Conservation (phyloP, 2,329 filamentous ascomycete species). For the Uncinocarpus reesii region DNA sequence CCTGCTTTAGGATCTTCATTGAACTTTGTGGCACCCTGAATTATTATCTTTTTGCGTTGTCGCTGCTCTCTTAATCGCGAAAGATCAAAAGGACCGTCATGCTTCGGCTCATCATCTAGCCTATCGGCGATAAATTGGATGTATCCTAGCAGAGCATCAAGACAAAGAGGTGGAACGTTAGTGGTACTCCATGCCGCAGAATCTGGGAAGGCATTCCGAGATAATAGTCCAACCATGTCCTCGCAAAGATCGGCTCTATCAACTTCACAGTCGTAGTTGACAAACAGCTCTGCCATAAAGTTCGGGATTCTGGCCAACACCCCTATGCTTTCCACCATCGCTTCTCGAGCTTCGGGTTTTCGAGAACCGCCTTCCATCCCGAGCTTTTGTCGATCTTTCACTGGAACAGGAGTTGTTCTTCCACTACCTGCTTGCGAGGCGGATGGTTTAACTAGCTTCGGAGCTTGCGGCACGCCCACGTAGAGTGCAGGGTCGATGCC, state of each 20-base stretch:
- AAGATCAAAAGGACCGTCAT: slow-evolving; percentile 57
- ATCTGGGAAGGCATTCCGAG: slow-evolving; percentile 89
- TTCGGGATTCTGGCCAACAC: slow-evolving; percentile 84
- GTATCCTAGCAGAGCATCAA: slow-evolving; percentile 83
- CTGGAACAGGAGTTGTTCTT: slow-evolving; percentile 75
- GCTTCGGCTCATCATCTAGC: slow-evolving; percentile 57
- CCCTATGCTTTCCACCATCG: slow-evolving; percentile 95
- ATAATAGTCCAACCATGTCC: slow-evolving; percentile 85
- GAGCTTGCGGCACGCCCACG: slow-evolving; percentile 81
- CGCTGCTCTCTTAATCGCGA: slow-evolving; percentile 59
- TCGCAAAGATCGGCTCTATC: slow-evolving; percentile 86
- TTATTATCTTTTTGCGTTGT: slow-evolving; percentile 73
- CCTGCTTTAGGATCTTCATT: slow-evolving; percentile 90
- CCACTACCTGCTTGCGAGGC: slow-evolving; percentile 68
- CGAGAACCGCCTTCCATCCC: slow-evolving; percentile 84
- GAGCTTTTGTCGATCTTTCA: slow-evolving; percentile 84
- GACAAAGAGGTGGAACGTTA: slow-evolving; percentile 86
- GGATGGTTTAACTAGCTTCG: slow-evolving; percentile 73
- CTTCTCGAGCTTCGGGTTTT: slow-evolving; percentile 89
- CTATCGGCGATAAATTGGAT: slow-evolving; percentile 86
- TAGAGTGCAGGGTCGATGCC: slow-evolving; percentile 88
- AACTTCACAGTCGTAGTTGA: slow-evolving; percentile 96
- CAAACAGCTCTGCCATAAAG: slow-evolving; percentile 89
- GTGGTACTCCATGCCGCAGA: slow-evolving; percentile 98
- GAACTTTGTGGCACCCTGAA: slow-evolving; percentile 79